Evolutionary conservation across 257 asterid genomes (phyloP).

Genomic region (Solanum virginianum): DNA sequence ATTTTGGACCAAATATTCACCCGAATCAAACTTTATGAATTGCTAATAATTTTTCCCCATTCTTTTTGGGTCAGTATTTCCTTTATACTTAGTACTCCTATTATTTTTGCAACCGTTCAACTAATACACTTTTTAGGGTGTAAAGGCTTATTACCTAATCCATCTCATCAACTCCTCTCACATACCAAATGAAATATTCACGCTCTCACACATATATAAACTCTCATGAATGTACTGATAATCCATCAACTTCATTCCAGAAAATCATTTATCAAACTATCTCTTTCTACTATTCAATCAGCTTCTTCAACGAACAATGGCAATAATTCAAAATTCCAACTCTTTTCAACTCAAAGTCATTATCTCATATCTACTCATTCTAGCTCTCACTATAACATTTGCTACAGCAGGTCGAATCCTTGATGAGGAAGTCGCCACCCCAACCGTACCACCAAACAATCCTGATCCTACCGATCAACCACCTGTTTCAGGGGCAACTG

Average conservation of each 20-base stretch:
- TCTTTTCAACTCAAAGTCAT: not conserved
- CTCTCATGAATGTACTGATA: not conserved
- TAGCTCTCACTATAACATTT: slow-evolving; percentile 5
- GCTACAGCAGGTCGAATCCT: slow-evolving; percentile 22
- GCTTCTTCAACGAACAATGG: not conserved
- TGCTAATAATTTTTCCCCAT: not conserved
- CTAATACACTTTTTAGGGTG: not conserved
- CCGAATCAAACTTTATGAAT: no score
- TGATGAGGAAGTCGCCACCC: slow-evolving; percentile 15
- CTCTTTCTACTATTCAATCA: not conserved
- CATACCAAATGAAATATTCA: not conserved
- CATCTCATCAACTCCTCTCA: not conserved
- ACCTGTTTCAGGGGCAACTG: slow-evolving; percentile 2
- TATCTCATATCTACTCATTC: slow-evolving; percentile 3
- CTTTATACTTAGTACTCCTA: not conserved
- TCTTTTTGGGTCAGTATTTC: not conserved
- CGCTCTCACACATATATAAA: not conserved
- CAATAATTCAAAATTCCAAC: not conserved
- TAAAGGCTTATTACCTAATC: not conserved
- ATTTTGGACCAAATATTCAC: no score
- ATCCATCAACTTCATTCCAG: not conserved
- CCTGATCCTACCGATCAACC: not conserved
- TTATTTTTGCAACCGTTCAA: not conserved
- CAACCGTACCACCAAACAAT: slow-evolving; percentile 3
- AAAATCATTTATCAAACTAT: not conserved